A percentile compares a stretch with the other conserved stretches of the same genome.
Conservation (phyloP, 2,329 filamentous ascomycete genomes). For the Metarhizium humberi region DNA sequence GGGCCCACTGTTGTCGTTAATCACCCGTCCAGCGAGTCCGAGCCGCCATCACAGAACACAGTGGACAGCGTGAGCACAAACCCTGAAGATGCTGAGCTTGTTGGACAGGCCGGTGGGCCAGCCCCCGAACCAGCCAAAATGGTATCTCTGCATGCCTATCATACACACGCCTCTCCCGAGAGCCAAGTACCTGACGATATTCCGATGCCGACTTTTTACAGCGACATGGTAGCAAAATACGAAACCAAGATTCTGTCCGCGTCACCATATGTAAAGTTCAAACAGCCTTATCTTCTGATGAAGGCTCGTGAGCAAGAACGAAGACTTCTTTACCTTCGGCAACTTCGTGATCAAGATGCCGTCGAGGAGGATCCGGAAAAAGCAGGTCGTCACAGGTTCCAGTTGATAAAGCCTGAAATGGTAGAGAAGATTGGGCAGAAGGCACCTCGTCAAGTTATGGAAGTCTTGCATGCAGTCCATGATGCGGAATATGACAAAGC, state of each 20-base stretch:
- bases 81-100: constrained; percentile 19
- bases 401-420: constrained; percentile 92
- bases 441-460: constrained; percentile 78
- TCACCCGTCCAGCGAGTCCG: constrained; percentile 27
- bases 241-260: constrained; percentile 89
- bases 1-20: constrained; percentile 23
- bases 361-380: constrained; percentile 55
- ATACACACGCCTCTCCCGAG: constrained; percentile 35
- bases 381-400: constrained; percentile 61
- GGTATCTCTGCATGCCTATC: constrained; percentile 32
- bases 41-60: constrained; percentile 24
- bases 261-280: constrained; percentile 93
- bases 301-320: constrained; percentile 86
- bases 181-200: constrained; percentile 64
- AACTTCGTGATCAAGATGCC: constrained; percentile 68
- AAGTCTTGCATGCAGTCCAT: constrained; percentile 89
- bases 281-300: constrained; percentile 86
- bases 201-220: constrained; percentile 85
- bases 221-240: constrained; percentile 88
- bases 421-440: constrained; percentile 74
- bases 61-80: constrained; percentile 18
- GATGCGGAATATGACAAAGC: constrained; percentile 96
- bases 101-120: constrained; percentile 14
- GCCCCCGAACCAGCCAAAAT: constrained; percentile 18
- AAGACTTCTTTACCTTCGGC: constrained; percentile 70